A percentile compares a stretch with the other conserved stretches of the same genome.
Evolutionary conservation across 2,329 filamentous ascomycete species (phyloP).

Genomic region (Fusarium goolgardi): DNA sequence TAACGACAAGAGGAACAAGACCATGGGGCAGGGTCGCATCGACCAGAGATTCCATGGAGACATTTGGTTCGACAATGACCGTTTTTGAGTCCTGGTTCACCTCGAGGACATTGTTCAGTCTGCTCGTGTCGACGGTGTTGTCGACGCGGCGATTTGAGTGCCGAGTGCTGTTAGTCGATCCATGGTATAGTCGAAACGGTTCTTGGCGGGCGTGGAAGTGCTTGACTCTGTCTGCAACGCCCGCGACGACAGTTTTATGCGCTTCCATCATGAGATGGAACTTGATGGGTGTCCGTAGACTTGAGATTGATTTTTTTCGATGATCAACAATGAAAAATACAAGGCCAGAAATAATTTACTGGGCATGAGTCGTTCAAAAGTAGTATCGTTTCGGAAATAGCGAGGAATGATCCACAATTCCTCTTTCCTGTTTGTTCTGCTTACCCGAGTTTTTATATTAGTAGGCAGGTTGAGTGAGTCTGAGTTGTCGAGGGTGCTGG

Average conservation of each 20-base stretch:
- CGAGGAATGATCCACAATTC: slow-evolving; percentile 34
- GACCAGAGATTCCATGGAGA: slow-evolving; percentile 73
- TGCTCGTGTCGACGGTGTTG: slow-evolving; percentile 75
- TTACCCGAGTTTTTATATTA: slow-evolving; percentile 21
- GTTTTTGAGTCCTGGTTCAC: slow-evolving; percentile 66
- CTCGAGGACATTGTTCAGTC: slow-evolving; percentile 70
- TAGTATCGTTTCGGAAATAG: slow-evolving; percentile 35
- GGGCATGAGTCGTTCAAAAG: slow-evolving; percentile 28
- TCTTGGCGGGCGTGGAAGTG: slow-evolving; percentile 57
- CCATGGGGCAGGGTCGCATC: slow-evolving; percentile 65
- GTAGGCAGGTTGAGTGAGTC: not conserved
- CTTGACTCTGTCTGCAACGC: slow-evolving; percentile 57
- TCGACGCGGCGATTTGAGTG: slow-evolving; percentile 60
- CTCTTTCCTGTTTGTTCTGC: slow-evolving; percentile 13
- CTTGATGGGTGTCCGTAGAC: not conserved
- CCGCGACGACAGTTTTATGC: slow-evolving; percentile 58
- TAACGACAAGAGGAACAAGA: slow-evolving; percentile 73
- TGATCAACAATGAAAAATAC: not conserved
- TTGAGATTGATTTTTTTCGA: not conserved
- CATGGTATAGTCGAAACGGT: slow-evolving; percentile 81
- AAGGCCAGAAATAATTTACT: slow-evolving; percentile 9
- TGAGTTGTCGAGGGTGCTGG: not conserved
- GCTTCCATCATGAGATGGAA: slow-evolving; percentile 52
- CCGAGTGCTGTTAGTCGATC: slow-evolving; percentile 81
- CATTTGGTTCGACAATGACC: slow-evolving; percentile 76